Percentiles rank a stretch among this genome's conserved stretches.
These are phyloP conservation scores for Phytophthora vignae DNA, from an alignment of 352 stramenopile species.

Conservation along the genomic window DNA sequence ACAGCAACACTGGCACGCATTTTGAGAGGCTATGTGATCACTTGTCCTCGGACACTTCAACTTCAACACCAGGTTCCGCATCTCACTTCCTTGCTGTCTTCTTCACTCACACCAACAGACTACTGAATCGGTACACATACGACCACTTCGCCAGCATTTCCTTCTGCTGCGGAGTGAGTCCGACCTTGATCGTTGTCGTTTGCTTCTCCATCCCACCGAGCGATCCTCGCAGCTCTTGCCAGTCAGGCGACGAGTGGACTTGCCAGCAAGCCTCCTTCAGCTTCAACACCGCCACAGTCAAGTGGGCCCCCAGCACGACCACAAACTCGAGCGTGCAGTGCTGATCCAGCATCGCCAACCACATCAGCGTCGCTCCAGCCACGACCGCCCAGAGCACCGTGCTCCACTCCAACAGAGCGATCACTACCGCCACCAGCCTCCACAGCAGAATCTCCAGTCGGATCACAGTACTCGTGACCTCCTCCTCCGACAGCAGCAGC, in stretches of 20 bases:
- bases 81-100: background rate
- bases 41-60: background rate
- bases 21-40: background rate
- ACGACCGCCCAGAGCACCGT: slow-evolving; percentile 29
- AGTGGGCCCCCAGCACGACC: slow-evolving; percentile 26
- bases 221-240: slow-evolving; percentile 24
- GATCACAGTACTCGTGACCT: slow-evolving; percentile 23
- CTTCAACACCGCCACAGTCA: slow-evolving; percentile 26
- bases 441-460: slow-evolving; percentile 30
- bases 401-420: slow-evolving; percentile 22
- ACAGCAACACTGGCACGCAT: background rate
- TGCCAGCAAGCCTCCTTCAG: slow-evolving; percentile 21
- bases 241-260: slow-evolving; percentile 32
- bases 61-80: background rate
- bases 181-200: slow-evolving; percentile 1
- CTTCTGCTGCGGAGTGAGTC: slow-evolving; percentile 36
- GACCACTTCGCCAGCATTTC: slow-evolving; percentile 39
- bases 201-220: slow-evolving; percentile 30
- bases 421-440: slow-evolving; percentile 26
- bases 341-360: slow-evolving; percentile 22
- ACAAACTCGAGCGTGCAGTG: slow-evolving; percentile 37
- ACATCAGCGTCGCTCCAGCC: slow-evolving; percentile 5
- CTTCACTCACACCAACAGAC: slow-evolving; percentile 24
- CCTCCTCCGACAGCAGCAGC: slow-evolving; percentile 28
- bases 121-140: slow-evolving; percentile 19